Percentiles rank a stretch among this genome's conserved stretches.
Conservation (phyloP, 768 basidiomycete species). For the Scleroderma citrinum region DNA sequence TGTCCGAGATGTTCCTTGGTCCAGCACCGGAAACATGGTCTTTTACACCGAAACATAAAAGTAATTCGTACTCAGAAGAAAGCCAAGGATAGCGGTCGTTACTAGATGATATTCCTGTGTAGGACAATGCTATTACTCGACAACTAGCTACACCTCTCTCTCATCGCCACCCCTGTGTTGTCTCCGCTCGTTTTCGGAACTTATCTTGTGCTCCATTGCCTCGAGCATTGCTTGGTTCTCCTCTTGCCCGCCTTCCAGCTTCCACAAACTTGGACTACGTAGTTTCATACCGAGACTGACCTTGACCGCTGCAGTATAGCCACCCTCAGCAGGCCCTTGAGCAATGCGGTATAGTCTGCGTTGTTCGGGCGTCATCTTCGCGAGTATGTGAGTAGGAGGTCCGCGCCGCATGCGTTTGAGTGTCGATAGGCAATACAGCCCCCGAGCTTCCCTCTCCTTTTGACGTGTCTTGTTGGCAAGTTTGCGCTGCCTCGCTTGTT, state of each 20-base stretch:
- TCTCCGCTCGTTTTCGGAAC: constrained; percentile 24
- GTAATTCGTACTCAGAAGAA: constrained; percentile 67
- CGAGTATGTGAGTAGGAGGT: constrained; percentile 59
- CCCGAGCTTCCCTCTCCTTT: constrained; percentile 52
- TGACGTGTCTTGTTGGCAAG: constrained; percentile 62
- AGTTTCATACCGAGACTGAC: constrained; percentile 46
- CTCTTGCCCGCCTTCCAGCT: constrained; percentile 27
- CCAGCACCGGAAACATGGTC: constrained; percentile 76
- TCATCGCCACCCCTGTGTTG: constrained; percentile 2
- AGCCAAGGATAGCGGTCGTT: constrained; percentile 46
- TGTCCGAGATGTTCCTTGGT: constrained; percentile 94
- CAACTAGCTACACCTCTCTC: too few relatives aligned
- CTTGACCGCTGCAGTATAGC: constrained; percentile 68
- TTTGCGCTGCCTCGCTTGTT: constrained; percentile 54
- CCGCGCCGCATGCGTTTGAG: constrained; percentile 43
- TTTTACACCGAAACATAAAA: constrained; percentile 93
- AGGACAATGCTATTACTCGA: too few relatives aligned
- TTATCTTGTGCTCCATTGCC: constrained; percentile 20
- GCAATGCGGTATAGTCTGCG: constrained; percentile 45
- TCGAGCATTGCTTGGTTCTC: constrained; percentile 24
- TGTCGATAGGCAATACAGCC: constrained; percentile 51
- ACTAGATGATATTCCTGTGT: not conserved
- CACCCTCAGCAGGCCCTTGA: constrained; percentile 53
- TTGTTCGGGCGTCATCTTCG: constrained; percentile 44
- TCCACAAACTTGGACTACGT: constrained; percentile 29